phyloP scores from a whole-genome alignment of 371 early-diverging fungal species.

The Saksenaea vasiformis region DNA sequence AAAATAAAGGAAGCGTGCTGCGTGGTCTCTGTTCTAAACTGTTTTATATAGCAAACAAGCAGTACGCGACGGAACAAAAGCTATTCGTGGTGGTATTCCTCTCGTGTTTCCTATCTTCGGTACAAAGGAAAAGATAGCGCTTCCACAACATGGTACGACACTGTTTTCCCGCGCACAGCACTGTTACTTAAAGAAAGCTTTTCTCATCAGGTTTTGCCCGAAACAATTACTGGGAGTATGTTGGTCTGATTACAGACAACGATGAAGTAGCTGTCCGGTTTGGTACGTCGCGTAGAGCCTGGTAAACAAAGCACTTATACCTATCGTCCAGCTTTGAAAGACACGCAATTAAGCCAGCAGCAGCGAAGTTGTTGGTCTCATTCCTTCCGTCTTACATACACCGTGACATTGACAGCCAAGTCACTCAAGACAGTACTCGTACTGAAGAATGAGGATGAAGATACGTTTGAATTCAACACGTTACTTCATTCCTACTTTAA shows the following conservation, averaged over 20 bases:
- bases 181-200: slow-evolving; percentile 4
- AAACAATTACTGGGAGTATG: slow-evolving; percentile 68
- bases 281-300: slow-evolving; percentile 30
- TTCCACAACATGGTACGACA: slow-evolving; percentile 68
- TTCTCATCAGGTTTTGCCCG: slow-evolving; percentile 82
- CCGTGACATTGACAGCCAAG: slow-evolving; percentile 72
- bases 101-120: slow-evolving; percentile 88
- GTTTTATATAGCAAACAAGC: slow-evolving; percentile 57
- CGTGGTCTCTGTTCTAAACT: neutral
- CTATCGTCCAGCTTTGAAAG: slow-evolving; percentile 52
- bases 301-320: neutral
- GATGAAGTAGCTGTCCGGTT: slow-evolving; percentile 69
- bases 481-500: slow-evolving; percentile 91
- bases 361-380: slow-evolving; percentile 65
- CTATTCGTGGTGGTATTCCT: slow-evolving; percentile 86
- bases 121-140: slow-evolving; percentile 51
- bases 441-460: slow-evolving; percentile 72
- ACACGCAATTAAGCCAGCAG: slow-evolving; percentile 59
- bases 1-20: neutral
- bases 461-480: slow-evolving; percentile 79
- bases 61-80: slow-evolving; percentile 77
- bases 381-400: slow-evolving; percentile 79
- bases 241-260: slow-evolving; percentile 57
- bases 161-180: neutral
- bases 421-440: slow-evolving; percentile 68